Evolutionary conservation across 805 yeast genomes (phyloP), one percentile per base, ranked within the genome.

Genomic region (Priceomyces melissophilus): DNA sequence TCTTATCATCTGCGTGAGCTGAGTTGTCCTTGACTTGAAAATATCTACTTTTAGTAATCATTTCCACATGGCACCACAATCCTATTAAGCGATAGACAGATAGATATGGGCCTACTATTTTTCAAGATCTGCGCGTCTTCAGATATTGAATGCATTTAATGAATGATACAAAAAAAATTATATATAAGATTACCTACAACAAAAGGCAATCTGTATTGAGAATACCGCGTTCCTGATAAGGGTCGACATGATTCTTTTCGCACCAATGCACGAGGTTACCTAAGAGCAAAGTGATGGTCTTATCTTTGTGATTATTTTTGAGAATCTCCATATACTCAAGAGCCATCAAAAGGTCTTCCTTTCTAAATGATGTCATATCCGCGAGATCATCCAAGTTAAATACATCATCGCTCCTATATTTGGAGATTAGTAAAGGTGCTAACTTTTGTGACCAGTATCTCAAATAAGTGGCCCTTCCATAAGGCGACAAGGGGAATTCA

Each of bases 401-500:
- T n/a, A 32, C 11, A 5, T 36, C 29, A 3, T 27, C 40, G 1
- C 29, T 15, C 9, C 12, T 43, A n/a, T 47, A 33, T 10, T 49
- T 42, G 2, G 44, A 13, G 3, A 46, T 12, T 4, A 66, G 42
- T 20, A 50, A 29, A 26, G 45, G 28, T 6, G 68, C 61, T 8
- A 69, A 43, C 33, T 50, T 54, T 36, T 73, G 69, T 5, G 84
- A 69, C 99, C 98, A 93, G 61, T 78, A 90, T 11, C 75, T 65
- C 13, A 85, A 54, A 54, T 89, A 93, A 5, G 90, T 78, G 8
- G 78, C 65, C 39, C 74, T 71, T 0, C 99, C 99, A 60, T 81
- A 85, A 0, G 84, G 82, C 4, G 96, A 85, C 8, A 93, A 65
- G 1, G 99, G 99, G 48, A 81, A 75, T 57, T 93, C 99, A 0